Conservation (phyloP, 306 rosid species). For the Neltuma alba region DNA sequence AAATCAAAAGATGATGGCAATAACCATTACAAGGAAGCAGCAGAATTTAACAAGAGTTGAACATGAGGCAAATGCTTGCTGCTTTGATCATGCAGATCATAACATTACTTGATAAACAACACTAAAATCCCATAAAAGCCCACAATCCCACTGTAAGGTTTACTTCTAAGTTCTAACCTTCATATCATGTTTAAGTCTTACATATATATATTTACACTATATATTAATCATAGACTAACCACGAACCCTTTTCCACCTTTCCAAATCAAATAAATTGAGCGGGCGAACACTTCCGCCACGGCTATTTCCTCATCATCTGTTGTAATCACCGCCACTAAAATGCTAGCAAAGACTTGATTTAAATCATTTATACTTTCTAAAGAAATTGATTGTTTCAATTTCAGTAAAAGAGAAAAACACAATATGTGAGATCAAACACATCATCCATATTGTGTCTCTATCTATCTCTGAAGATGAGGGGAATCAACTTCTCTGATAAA, state of each 20-base stretch:
- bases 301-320: conserved; percentile 40
- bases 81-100: background rate
- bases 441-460: background rate
- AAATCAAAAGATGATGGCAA: background rate
- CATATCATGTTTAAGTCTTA: conserved; percentile 23
- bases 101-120: background rate
- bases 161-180: background rate
- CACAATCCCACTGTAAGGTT: conserved; percentile 10
- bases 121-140: background rate
- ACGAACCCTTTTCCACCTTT: background rate
- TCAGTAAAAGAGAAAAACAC: background rate
- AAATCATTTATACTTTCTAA: background rate
- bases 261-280: conserved; percentile 39
- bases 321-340: background rate
- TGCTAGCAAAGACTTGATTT: background rate
- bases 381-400: background rate
- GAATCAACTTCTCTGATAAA: background rate
- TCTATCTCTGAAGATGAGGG: background rate
- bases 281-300: conserved; percentile 66
- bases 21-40: background rate
- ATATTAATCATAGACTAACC: conserved; percentile 16
- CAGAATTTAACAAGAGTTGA: background rate
- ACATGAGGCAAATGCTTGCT: background rate
- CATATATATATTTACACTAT: conserved; percentile 43
- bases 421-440: background rate